Evolutionary conservation across 495 filamentous ascomycete species (phyloP).

Genomic region (Tetracladium setigerum): DNA sequence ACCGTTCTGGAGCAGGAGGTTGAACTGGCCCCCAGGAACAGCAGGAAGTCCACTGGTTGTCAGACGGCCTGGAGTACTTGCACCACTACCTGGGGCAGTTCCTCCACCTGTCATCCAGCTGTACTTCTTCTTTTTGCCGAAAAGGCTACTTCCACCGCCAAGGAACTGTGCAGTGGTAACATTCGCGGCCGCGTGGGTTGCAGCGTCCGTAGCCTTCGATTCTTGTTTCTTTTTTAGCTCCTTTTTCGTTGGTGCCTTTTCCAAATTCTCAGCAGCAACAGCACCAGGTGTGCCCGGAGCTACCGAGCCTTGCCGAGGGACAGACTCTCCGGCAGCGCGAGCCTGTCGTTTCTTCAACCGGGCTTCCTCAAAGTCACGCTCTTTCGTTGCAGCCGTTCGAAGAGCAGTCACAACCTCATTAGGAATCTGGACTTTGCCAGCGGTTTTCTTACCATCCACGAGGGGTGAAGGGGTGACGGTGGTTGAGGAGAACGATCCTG

Average conservation of each 20-base stretch:
- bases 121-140: constrained; percentile 50
- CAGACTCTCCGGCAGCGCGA: constrained; percentile 30
- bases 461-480: constrained; percentile 18
- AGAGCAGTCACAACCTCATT: constrained; percentile 33
- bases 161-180: constrained; percentile 45
- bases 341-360: constrained; percentile 39
- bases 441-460: constrained; percentile 18
- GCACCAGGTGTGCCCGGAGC: constrained; percentile 43
- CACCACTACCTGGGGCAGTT: constrained; percentile 33
- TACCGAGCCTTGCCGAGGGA: constrained; percentile 34
- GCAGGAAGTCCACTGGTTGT: constrained; percentile 23
- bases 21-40: constrained; percentile 16
- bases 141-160: constrained; percentile 35
- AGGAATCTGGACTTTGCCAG: constrained; percentile 9
- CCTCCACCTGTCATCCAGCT: constrained; percentile 45
- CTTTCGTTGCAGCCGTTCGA: constrained; percentile 25
- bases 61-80: constrained; percentile 35
- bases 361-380: constrained; percentile 41
- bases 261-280: constrained; percentile 34
- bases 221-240: constrained; percentile 50
- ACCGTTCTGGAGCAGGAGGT: constrained; percentile 20
- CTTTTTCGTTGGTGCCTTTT: constrained; percentile 46
- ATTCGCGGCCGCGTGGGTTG: constrained; percentile 49
- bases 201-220: constrained; percentile 40
- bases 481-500: constrained; percentile 14